Evolutionary conservation across 768 basidiomycete species (phyloP).

Genomic region (Suillus sp.): DNA sequence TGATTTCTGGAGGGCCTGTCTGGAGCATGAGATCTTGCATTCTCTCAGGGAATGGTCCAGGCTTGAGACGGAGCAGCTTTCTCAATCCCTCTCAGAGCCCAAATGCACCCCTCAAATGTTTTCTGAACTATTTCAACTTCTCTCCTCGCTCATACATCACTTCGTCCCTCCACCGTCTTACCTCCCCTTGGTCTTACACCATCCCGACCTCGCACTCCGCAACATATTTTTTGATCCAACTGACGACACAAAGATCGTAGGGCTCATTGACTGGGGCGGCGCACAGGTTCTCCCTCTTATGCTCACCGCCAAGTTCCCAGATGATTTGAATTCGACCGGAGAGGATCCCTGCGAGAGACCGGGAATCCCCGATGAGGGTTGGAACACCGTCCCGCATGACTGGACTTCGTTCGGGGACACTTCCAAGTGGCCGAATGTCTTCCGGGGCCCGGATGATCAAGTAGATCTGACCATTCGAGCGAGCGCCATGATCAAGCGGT

Average conservation of each 20-base stretch:
- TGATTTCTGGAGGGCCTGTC: background rate
- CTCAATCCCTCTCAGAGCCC: background rate
- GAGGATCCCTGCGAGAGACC: slow-evolving; percentile 1
- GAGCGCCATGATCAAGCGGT: slow-evolving; percentile 1
- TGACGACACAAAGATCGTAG: background rate
- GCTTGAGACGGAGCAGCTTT: background rate
- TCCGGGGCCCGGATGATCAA: background rate
- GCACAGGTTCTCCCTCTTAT: slow-evolving; percentile 2
- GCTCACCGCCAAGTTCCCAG: background rate
- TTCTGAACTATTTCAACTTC: slow-evolving; percentile 1
- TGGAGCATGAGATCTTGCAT: slow-evolving; percentile 1
- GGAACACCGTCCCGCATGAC: background rate
- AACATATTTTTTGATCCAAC: slow-evolving; percentile 5
- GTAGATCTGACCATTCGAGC: slow-evolving; percentile 2
- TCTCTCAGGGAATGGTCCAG: background rate
- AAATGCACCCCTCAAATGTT: background rate
- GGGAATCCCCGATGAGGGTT: background rate
- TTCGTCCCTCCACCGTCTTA: background rate
- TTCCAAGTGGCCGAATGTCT: background rate
- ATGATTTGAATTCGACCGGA: background rate
- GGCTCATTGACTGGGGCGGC: slow-evolving; percentile 6
- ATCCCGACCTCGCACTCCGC: slow-evolving; percentile 5
- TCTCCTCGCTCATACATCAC: background rate
- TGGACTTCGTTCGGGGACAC: slow-evolving; percentile 10
- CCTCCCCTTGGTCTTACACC: background rate